phyloP scores from a whole-genome alignment of 2,329 filamentous ascomycete genomes.

The Fusarium camptoceras region DNA sequence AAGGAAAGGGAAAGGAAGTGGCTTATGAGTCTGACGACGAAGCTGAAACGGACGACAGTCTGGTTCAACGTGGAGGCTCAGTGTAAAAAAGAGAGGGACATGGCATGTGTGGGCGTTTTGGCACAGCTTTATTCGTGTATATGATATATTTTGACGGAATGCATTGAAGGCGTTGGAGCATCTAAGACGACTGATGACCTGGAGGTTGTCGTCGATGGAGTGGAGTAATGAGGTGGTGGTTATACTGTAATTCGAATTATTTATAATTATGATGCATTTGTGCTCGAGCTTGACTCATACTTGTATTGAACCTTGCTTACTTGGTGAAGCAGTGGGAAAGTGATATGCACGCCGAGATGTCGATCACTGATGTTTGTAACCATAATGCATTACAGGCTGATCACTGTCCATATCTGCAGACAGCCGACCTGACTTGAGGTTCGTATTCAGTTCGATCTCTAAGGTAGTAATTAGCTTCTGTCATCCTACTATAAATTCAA shows the following conservation, averaged over 20 bases:
- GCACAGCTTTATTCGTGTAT: conserved; percentile 18
- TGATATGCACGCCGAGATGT: neutral
- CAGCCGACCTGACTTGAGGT: neutral
- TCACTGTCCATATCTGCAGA: neutral
- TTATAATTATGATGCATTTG: conserved; percentile 23
- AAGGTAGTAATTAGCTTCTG: neutral
- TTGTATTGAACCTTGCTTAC: neutral
- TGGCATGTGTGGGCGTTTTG: conserved; percentile 30
- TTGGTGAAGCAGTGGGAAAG: neutral
- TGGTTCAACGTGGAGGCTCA: conserved; percentile 56
- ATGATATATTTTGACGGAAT: conserved; percentile 22
- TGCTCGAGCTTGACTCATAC: neutral
- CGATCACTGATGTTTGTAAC: neutral
- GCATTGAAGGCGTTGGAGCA: conserved; percentile 40
- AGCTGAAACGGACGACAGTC: conserved; percentile 47
- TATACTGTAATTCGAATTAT: conserved; percentile 25
- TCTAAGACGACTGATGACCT: conserved; percentile 3
- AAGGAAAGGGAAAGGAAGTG: conserved; percentile 63
- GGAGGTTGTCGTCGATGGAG: conserved; percentile 6
- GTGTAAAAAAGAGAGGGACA: conserved; percentile 48
- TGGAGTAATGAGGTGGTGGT: conserved; percentile 40
- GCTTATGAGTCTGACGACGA: conserved; percentile 54
- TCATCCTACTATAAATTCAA: neutral
- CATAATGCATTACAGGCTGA: neutral
- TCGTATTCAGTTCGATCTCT: neutral